Base-by-base conservation (phyloP, 1,139 yeast genomes). In the Magnusiomyces paraingens region DNA sequence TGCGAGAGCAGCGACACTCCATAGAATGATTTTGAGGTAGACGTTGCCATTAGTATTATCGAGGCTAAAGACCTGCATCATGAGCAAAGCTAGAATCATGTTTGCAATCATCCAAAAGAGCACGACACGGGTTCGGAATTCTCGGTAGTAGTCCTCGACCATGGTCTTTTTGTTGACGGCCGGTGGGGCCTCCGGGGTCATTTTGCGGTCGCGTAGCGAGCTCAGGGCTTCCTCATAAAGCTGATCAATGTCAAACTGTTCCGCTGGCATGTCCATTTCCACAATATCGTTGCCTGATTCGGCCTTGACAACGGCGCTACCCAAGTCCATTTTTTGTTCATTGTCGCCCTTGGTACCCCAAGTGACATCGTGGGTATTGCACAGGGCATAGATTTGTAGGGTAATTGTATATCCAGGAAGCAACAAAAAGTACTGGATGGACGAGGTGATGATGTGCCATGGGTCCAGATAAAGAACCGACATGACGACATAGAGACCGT, bases 311-410 rank as follows among this genome's bases (percentile, higher is more conserved):
- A 78, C 82, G 14, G 88, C 90, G 29, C 81, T 77, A 47, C 89
- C 86, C 53, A 84, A 72, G 54, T 79, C 82, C 62, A 82, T 82
- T 15, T 82, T 77, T 50, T 84, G 86, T 59, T 82, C 81, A 60
- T 85, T 86, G 58, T 91, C 96, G 61, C 97, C 97, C 67, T 90
- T 90, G 0, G 97, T 91, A 70, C 97, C 97, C 97, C 97, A 91
- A 0, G 96, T 86, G 52, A 90, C 95, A 75, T 90, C 97, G 71
- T 90, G 96, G 3, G 96, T 89, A 67, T 90, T 90, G 72, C 98
- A 90, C 69, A 89, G 88, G 1, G 98, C 96, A 72, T 88, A 90
- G 55, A 90, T 88, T 70, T 90, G 97, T 58, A 90, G 74, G 0
- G 96, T 86, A 71, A 96, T 88, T 2, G 94, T 84, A 68, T 88